phyloP scores from a whole-genome alignment of 2,329 filamentous ascomycete species.

The Fusarium sp. region DNA sequence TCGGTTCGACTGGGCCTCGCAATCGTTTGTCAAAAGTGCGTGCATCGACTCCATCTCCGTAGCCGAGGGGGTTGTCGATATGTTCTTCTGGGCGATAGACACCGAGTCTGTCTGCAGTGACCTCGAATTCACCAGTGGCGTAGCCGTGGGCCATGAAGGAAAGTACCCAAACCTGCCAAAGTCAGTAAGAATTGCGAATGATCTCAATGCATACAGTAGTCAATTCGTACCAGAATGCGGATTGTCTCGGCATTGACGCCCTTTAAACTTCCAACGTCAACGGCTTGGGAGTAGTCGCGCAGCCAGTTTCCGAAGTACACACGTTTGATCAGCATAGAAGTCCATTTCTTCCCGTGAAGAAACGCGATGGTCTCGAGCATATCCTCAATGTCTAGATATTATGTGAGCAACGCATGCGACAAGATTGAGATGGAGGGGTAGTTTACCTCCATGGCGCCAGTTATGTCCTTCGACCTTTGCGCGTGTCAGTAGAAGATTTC shows the following conservation, averaged over 20 bases:
- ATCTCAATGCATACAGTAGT: background rate
- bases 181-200: slow-evolving; percentile 1
- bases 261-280: slow-evolving; percentile 84
- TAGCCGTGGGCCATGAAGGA: slow-evolving; percentile 86
- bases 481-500: slow-evolving; percentile 22
- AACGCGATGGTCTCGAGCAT: slow-evolving; percentile 82
- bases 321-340: slow-evolving; percentile 79
- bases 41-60: slow-evolving; percentile 88
- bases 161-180: slow-evolving; percentile 75
- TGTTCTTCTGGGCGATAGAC: slow-evolving; percentile 83
- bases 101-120: slow-evolving; percentile 82
- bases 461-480: slow-evolving; percentile 73
- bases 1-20: slow-evolving; percentile 78
- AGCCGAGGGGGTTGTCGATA: slow-evolving; percentile 84
- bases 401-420: slow-evolving; percentile 27
- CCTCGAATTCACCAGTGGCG: slow-evolving; percentile 87
- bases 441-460: slow-evolving; percentile 74
- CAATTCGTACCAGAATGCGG: slow-evolving; percentile 69
- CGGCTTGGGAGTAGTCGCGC: slow-evolving; percentile 85
- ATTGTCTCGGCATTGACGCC: slow-evolving; percentile 83
- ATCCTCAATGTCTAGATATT: slow-evolving; percentile 76
- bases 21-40: slow-evolving; percentile 84
- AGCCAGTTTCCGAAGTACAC: slow-evolving; percentile 91
- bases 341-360: slow-evolving; percentile 86
- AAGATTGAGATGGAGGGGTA: slow-evolving; percentile 16